Evolutionary conservation across 2,329 filamentous ascomycete species (phyloP).

Genomic region (Cercospora canescens): DNA sequence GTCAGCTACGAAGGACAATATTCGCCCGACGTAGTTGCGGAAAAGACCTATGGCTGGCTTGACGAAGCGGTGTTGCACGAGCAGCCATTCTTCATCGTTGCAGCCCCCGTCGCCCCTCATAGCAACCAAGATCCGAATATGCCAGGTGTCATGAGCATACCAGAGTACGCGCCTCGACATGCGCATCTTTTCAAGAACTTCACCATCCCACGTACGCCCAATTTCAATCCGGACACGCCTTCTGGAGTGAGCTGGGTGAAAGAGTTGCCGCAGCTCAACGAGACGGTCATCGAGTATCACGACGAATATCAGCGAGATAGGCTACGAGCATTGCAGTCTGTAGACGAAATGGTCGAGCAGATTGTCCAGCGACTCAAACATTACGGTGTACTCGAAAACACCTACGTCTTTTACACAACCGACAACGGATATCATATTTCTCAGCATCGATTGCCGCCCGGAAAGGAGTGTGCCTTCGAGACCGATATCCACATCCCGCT

Average conservation of each 20-base stretch:
- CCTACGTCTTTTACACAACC: conserved; percentile 42
- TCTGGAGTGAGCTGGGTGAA: conserved; percentile 51
- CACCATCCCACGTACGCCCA: conserved; percentile 60
- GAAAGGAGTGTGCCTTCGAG: conserved; percentile 41
- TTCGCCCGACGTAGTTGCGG: conserved; percentile 60
- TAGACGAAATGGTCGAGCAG: conserved; percentile 56
- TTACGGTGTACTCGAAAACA: conserved; percentile 49
- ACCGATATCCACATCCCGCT: conserved; percentile 43
- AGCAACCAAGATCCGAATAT: conserved; percentile 23
- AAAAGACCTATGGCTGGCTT: conserved; percentile 62
- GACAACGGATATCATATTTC: conserved; percentile 44
- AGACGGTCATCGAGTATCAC: conserved; percentile 51
- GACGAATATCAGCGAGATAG: conserved; percentile 55
- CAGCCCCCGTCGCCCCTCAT: conserved; percentile 36
- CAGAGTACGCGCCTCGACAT: conserved; percentile 48
- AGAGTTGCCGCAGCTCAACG: conserved; percentile 46
- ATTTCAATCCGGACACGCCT: conserved; percentile 62
- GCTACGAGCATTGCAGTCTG: conserved; percentile 52
- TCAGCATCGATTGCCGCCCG: conserved; percentile 40
- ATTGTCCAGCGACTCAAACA: conserved; percentile 47
- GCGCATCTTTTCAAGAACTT: conserved; percentile 61
- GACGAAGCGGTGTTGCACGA: conserved; percentile 32
- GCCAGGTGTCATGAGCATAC: conserved; percentile 15
- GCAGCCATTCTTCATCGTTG: conserved; percentile 34
- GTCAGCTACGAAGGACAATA: conserved; percentile 58